Percentiles rank a stretch among this genome's conserved stretches.
Conservation (phyloP, 108 stramenopile species). For the Epithemia pelagica region DNA sequence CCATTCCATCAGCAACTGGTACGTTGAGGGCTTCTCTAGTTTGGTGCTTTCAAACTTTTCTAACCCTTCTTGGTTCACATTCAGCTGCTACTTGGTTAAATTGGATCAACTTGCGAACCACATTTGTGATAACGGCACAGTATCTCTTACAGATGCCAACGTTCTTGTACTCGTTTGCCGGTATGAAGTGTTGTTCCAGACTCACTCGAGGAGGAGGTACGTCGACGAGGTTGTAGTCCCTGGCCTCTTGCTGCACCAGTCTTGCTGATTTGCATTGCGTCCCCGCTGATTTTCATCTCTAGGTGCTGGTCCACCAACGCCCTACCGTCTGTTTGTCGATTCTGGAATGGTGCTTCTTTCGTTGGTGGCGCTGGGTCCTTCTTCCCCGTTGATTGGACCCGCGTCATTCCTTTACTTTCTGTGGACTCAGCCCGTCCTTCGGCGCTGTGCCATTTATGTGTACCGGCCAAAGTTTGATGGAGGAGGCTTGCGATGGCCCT, state of each 20-base stretch:
- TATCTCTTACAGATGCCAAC: slow-evolving; percentile 78
- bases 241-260: slow-evolving; percentile 14
- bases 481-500: slow-evolving; percentile 69
- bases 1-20: slow-evolving; percentile 45
- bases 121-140: slow-evolving; percentile 54
- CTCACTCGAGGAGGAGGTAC: slow-evolving; percentile 27
- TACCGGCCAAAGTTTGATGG: slow-evolving; percentile 74
- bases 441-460: slow-evolving; percentile 68
- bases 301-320: slow-evolving; percentile 62
- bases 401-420: slow-evolving; percentile 67
- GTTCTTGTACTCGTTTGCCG: slow-evolving; percentile 47
- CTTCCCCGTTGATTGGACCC: slow-evolving; percentile 73
- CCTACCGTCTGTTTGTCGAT: slow-evolving; percentile 81
- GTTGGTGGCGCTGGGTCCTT: slow-evolving; percentile 64
- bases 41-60: slow-evolving; percentile 2
- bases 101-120: slow-evolving; percentile 78
- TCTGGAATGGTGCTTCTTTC: slow-evolving; percentile 75
- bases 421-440: slow-evolving; percentile 54
- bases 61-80: too few species aligned
- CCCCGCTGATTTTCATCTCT: too few species aligned
- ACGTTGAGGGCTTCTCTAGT: too few species aligned
- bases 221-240: slow-evolving; percentile 4
- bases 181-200: slow-evolving; percentile 37
- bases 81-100: slow-evolving; percentile 73
- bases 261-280: too few species aligned